Base-by-base conservation (phyloP, 164 flowering plant species). In the Annona squamosa region DNA sequence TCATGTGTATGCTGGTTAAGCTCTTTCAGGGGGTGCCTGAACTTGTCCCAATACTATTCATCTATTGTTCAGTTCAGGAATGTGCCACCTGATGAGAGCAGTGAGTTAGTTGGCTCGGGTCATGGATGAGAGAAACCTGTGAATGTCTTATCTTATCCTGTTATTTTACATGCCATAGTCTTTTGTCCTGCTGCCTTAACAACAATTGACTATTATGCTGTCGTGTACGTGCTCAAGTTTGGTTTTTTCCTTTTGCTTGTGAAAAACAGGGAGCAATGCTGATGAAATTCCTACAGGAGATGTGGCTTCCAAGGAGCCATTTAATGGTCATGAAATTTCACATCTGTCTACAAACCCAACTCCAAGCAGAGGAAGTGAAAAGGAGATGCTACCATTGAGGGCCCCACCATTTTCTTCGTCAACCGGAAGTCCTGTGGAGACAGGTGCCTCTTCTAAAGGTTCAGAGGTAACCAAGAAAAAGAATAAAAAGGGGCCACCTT, bases 231-330 rank as follows among this genome's bases (percentile, higher is more conserved):
- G 67, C 67, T 19, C 42, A 37, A 19, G 67, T n/a, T n/a, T 43
- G 9, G 13, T 19, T 64, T 19, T 19, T 37, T 64, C 10, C 12
- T 19, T 19, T 64, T 12, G 42, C 42, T 64, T 64, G 13, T 64
- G 12, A 64, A 19, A 41, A 64, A 41, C 77, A 82, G 82, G 82
- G 77, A 80, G 84, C 69, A 77, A 57, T 82, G 61, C 78, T 64
- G 98, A 90, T 79, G 89, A 83, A 71, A 26, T 26, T 26, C 48
- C 82, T 70, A 83, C 75, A 46, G 82, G 83, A 77, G 85, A 79
- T 45, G 82, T 80, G 47, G 66, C 83, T 63, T 72, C 73, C 43
- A 80, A 75, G 77, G 91, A 85, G 16, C 80, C 76, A 46, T 67
- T 71, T 72, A 72, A 74, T 73, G 68, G 52, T 68, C 77, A 85